phyloP scores from a whole-genome alignment of 2,329 filamentous ascomycete species.

The Neurospora sp. region DNA sequence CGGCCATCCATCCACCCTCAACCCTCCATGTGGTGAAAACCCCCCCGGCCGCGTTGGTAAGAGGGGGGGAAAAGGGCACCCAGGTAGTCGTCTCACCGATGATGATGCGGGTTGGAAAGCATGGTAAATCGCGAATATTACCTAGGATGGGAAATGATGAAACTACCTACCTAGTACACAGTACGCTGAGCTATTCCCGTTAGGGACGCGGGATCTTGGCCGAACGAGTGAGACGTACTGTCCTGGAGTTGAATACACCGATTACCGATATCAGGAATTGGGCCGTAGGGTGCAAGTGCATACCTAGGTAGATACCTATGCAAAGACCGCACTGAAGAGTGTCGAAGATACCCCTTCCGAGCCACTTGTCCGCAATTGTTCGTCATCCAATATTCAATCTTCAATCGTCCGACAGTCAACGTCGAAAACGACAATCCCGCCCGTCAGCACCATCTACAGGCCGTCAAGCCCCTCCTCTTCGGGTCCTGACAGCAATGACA shows the following conservation, averaged over 20 bases:
- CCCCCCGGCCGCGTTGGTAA: background rate
- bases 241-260: background rate
- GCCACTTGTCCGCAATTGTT: background rate
- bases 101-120: background rate
- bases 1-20: background rate
- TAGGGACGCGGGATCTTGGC: background rate
- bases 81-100: background rate
- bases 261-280: background rate
- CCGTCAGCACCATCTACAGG: background rate
- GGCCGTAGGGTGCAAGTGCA: background rate
- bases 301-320: background rate
- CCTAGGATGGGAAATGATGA: background rate
- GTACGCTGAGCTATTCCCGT: background rate
- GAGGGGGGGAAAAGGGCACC: background rate
- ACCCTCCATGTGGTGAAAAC: background rate
- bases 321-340: background rate
- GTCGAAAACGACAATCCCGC: background rate
- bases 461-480: background rate
- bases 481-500: background rate
- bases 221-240: background rate
- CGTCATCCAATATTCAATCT: too few relatives aligned
- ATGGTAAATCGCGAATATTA: background rate
- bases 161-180: background rate
- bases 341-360: background rate
- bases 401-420: too few relatives aligned